A percentile compares a stretch with the other conserved stretches of the same genome.
Conservation (phyloP, 1,139 yeast genomes). For the Taiozyma onychis region DNA sequence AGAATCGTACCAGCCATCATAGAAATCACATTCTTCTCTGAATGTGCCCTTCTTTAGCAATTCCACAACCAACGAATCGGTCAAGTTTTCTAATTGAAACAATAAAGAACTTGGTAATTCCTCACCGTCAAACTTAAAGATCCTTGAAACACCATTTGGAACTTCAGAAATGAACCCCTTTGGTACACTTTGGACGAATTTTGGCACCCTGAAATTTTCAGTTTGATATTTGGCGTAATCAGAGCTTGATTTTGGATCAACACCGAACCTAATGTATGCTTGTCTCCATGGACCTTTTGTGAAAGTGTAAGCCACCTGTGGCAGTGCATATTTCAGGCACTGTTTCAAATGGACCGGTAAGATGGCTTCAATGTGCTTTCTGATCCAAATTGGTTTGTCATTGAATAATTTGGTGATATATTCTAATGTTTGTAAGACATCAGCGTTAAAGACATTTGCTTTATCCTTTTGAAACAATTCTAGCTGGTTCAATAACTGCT, state of each 20-base stretch:
- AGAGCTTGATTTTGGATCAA: constrained; percentile 60
- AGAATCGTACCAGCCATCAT: constrained; percentile 73
- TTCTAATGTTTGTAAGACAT: constrained; percentile 32
- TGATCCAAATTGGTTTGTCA: constrained; percentile 78
- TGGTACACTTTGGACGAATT: constrained; percentile 29
- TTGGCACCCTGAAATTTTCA: constrained; percentile 66
- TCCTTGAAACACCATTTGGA: constrained; percentile 29
- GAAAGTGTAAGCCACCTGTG: constrained; percentile 75
- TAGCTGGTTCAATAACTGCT: constrained; percentile 33
- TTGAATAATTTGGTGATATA: constrained; percentile 52
- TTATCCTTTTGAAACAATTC: constrained; percentile 18
- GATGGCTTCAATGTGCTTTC: constrained; percentile 64
- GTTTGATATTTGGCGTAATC: constrained; percentile 69
- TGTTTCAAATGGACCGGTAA: constrained; percentile 46
- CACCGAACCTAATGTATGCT: constrained; percentile 73
- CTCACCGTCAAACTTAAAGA: constrained; percentile 68
- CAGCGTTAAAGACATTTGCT: constrained; percentile 14
- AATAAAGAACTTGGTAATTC: constrained; percentile 63
- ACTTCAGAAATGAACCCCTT: constrained; percentile 27
- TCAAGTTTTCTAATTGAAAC: constrained; percentile 77
- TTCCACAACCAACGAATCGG: constrained; percentile 55
- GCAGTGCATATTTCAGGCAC: constrained; percentile 68
- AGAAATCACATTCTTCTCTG: constrained; percentile 39
- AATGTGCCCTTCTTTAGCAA: constrained; percentile 38
- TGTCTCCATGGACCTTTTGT: constrained; percentile 96